Evolutionary conservation across 2,329 filamentous ascomycete genomes (phyloP).

Genomic region (Hymenoscyphus fructigenus): DNA sequence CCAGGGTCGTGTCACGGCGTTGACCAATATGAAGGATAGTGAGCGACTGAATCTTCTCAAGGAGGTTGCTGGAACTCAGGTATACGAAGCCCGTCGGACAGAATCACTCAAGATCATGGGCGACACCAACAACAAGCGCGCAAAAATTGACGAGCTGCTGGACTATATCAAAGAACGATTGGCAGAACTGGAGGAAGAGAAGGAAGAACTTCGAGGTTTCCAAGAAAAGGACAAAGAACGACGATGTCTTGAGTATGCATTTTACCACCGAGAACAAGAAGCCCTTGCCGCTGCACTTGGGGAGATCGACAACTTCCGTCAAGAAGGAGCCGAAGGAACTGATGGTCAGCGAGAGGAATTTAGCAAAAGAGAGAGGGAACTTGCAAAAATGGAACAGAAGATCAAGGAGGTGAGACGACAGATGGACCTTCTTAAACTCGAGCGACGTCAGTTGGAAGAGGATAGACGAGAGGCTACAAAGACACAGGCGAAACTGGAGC

Average conservation of each 20-base stretch:
- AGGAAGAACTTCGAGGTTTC: slow-evolving; percentile 89
- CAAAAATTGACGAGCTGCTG: slow-evolving; percentile 90
- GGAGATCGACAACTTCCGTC: slow-evolving; percentile 76
- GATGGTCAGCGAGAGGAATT: slow-evolving; percentile 79
- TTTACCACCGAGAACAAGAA: slow-evolving; percentile 85
- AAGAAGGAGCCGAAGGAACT: slow-evolving; percentile 79
- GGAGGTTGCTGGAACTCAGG: slow-evolving; percentile 96
- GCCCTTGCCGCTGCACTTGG: slow-evolving; percentile 76
- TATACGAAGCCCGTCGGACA: slow-evolving; percentile 87
- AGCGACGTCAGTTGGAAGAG: slow-evolving; percentile 83
- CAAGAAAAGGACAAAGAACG: slow-evolving; percentile 94
- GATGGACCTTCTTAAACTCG: slow-evolving; percentile 79
- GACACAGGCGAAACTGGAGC: slow-evolving; percentile 77
- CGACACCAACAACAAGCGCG: slow-evolving; percentile 91
- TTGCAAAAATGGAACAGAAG: slow-evolving; percentile 73
- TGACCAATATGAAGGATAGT: slow-evolving; percentile 98
- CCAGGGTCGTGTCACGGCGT: slow-evolving; percentile 88
- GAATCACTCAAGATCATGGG: slow-evolving; percentile 97
- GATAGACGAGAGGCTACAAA: slow-evolving; percentile 83
- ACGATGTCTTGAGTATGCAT: slow-evolving; percentile 89
- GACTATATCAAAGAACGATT: slow-evolving; percentile 90
- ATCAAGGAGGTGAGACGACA: slow-evolving; percentile 79
- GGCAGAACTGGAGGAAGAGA: slow-evolving; percentile 90
- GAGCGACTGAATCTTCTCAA: slow-evolving; percentile 88
- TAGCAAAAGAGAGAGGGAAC: slow-evolving; percentile 73